Evolutionary conservation across 176 grass and related monocot genomes (phyloP), one percentile per base, ranked within the genome.

Genomic region (Canna indica): DNA sequence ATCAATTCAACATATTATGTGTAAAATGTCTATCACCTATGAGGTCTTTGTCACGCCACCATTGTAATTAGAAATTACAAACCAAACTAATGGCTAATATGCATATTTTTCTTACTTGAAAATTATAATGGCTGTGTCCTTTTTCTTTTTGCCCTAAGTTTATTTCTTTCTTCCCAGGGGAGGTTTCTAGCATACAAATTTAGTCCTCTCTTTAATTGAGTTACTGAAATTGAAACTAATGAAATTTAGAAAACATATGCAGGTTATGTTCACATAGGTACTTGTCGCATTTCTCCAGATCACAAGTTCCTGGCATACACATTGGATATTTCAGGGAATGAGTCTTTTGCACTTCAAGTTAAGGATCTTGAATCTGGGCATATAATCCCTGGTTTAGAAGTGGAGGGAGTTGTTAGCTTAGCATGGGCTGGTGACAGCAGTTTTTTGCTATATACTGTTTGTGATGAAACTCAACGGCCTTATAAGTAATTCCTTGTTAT

Each of bases 191-290:
- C 20, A n/a, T 66, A 3, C 38, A 36, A 6, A 5, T 5, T 47
- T 47, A 30, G 30, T 48, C 14, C 22, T 48, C 27, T 32, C 28
- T 30, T 48, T 50, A 25, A 70, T 70, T 18, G 62, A 38, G 16
- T 70, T 31, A 48, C 20, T 12, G 5, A 2, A 47, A 24, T 24
- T 38, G 69, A 59, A 45, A 56, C 24, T 83, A 39, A 79, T 74
- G 52, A 75, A 36, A 57, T 39, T 22, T 57, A 72, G 50, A 24
- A 61, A 80, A 82, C 22, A 59, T 75, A 26, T 77, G 68, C 83
- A 90, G 86, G 94, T 83, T 97, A 93, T 90, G 89, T 90, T 50
- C 86, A 93, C 81, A 90, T 97, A 75, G 89, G 89, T 53, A 86
- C 59, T 77, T 97, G 94, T 69, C 75, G 84, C 62, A 88, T 90